These are phyloP conservation scores for Arthroderma sp. DNA, from an alignment of 2,329 filamentous ascomycete species.

Conservation along the genomic window DNA sequence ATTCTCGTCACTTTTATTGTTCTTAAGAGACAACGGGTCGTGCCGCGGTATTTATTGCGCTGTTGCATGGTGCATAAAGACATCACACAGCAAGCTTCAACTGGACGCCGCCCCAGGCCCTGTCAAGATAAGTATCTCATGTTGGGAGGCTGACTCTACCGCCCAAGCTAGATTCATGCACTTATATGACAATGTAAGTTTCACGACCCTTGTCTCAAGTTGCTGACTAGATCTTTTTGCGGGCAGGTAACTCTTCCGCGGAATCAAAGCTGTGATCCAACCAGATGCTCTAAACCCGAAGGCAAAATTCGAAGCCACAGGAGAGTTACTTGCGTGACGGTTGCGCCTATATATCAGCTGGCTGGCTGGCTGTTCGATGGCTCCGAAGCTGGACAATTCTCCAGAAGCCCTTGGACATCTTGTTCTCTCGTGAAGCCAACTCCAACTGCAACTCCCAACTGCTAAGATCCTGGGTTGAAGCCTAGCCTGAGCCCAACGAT, in stretches of 20 bases:
- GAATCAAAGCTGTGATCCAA: background rate
- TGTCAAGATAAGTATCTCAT: too few species aligned
- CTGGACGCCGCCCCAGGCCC: background rate
- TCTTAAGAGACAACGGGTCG: background rate
- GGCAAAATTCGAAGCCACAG: background rate
- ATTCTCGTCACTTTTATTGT: background rate
- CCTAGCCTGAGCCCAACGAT: too few species aligned
- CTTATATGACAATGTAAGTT: background rate
- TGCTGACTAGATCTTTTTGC: background rate
- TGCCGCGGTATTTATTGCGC: background rate
- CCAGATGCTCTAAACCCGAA: background rate
- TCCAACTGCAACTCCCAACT: too few species aligned
- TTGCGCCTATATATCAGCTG: too few species aligned
- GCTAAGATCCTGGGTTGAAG: too few species aligned
- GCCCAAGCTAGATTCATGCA: background rate
- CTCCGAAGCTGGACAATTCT: too few species aligned
- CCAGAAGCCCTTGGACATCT: too few species aligned
- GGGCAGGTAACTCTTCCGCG: background rate
- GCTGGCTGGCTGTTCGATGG: too few species aligned
- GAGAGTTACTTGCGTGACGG: background rate
- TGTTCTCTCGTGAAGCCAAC: too few species aligned
- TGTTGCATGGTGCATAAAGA: background rate
- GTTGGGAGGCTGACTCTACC: background rate
- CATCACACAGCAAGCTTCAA: background rate
- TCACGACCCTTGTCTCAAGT: background rate